A percentile compares a stretch with the other conserved stretches of the same genome.
Evolutionary conservation across 495 filamentous ascomycete genomes (phyloP).

Genomic region (Bathelium albidoporum): DNA sequence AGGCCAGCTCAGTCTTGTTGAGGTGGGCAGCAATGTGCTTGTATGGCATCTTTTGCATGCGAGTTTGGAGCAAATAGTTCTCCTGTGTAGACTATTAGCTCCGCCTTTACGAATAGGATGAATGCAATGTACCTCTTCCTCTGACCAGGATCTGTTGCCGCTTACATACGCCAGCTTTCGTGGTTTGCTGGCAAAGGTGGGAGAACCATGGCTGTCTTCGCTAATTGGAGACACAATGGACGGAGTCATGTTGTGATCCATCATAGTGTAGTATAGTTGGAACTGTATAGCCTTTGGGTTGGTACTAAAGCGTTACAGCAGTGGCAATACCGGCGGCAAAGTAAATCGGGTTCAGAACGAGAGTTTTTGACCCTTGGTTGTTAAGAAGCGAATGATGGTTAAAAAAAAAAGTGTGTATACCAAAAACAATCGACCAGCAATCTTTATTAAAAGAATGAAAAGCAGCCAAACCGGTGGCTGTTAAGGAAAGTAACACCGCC

Average conservation of each 20-base stretch:
- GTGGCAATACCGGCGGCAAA: slow-evolving; percentile 1
- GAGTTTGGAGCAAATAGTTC: slow-evolving; percentile 73
- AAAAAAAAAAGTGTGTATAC: slow-evolving; percentile 4
- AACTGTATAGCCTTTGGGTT: not conserved
- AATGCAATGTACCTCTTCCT: slow-evolving; percentile 23
- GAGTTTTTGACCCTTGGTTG: slow-evolving; percentile 3
- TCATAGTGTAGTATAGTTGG: not conserved
- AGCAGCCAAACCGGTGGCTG: slow-evolving; percentile 28
- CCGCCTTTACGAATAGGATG: not conserved
- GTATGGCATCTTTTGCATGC: slow-evolving; percentile 77
- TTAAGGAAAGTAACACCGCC: slow-evolving; percentile 28
- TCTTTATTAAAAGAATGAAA: slow-evolving; percentile 29
- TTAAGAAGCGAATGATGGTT: slow-evolving; percentile 11
- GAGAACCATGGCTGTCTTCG: slow-evolving; percentile 17
- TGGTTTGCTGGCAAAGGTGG: not conserved
- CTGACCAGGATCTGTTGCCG: slow-evolving; percentile 29
- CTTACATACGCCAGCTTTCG: slow-evolving; percentile 27
- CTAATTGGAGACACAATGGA: slow-evolving; percentile 18
- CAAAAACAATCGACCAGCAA: slow-evolving; percentile 25
- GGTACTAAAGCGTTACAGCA: not conserved
- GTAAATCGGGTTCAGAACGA: slow-evolving; percentile 20
- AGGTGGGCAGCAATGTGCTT: slow-evolving; percentile 77
- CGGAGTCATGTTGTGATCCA: slow-evolving; percentile 1
- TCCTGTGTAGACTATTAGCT: slow-evolving; percentile 42
- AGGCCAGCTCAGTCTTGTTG: slow-evolving; percentile 78